These are phyloP conservation scores for Gilbertella persicaria DNA, from an alignment of 371 early-diverging fungal species.

Conservation along the genomic window DNA sequence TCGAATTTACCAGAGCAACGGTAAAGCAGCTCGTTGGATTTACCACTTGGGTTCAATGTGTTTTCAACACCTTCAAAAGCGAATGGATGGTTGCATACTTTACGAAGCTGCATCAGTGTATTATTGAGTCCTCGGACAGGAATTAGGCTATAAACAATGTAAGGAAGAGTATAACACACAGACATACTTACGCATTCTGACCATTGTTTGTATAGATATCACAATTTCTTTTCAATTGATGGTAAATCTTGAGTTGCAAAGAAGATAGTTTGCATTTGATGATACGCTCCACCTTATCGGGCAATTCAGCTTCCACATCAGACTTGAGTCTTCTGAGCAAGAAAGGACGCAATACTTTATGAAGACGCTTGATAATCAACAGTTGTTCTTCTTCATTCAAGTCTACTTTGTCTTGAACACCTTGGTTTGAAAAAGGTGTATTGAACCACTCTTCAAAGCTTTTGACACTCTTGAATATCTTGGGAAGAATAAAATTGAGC, in stretches of 20 bases:
- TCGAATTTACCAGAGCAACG: slow-evolving; percentile 97
- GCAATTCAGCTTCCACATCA: slow-evolving; percentile 98
- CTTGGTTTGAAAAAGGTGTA: slow-evolving; percentile 87
- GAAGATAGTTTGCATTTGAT: slow-evolving; percentile 90
- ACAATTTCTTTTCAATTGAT: slow-evolving; percentile 75
- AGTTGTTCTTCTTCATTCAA: slow-evolving; percentile 97
- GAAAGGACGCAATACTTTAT: slow-evolving; percentile 98
- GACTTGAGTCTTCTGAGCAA: slow-evolving; percentile 97
- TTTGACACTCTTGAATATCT: slow-evolving; percentile 93
- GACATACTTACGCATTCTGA: no score
- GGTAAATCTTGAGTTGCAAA: slow-evolving; percentile 76
- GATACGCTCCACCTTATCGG: slow-evolving; percentile 97
- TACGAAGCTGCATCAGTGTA: slow-evolving; percentile 98
- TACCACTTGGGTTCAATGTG: slow-evolving; percentile 64
- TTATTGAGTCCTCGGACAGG: slow-evolving; percentile 89
- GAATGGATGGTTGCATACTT: slow-evolving; percentile 99
- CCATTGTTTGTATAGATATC: slow-evolving; percentile 69
- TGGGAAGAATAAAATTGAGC: slow-evolving; percentile 96
- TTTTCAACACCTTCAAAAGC: slow-evolving; percentile 95
- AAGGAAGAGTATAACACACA: no score
- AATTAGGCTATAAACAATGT: slow-evolving; percentile 45
- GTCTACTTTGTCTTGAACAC: slow-evolving; percentile 85
- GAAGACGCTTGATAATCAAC: slow-evolving; percentile 94
- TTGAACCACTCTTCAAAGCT: slow-evolving; percentile 99
- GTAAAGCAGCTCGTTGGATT: slow-evolving; percentile 60